Evolutionary conservation across 2,329 filamentous ascomycete species (phyloP).

Genomic region (Domatiomyces catenatus): DNA sequence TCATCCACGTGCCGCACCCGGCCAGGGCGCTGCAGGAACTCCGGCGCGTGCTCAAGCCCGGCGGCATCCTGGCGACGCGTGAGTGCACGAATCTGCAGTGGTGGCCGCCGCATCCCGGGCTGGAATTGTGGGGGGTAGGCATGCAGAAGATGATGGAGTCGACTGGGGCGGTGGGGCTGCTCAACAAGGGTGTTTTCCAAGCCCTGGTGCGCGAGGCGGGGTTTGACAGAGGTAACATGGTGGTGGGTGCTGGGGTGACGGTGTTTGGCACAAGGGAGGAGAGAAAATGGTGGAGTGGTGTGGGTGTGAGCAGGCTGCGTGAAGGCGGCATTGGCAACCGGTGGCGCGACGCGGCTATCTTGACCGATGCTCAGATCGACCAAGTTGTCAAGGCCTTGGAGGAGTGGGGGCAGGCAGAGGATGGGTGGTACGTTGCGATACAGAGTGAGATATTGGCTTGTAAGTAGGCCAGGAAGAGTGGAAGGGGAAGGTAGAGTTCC

Average conservation of each 20-base stretch:
- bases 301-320: constrained; percentile 18
- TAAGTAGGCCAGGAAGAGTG: constrained; percentile 20
- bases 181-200: constrained; percentile 19
- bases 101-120: constrained; percentile 19
- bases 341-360: background rate
- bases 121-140: constrained; percentile 20
- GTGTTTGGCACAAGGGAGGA: constrained; percentile 19
- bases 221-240: constrained; percentile 20
- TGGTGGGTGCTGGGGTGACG: constrained; percentile 20
- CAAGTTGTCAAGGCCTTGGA: constrained; percentile 20
- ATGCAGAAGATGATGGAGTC: constrained; percentile 16
- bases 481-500: background rate
- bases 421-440: constrained; percentile 25
- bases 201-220: constrained; percentile 21
- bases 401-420: constrained; percentile 24
- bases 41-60: constrained; percentile 27
- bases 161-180: constrained; percentile 14
- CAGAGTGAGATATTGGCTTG: constrained; percentile 28
- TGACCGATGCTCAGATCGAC: constrained; percentile 22
- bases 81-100: constrained; percentile 20
- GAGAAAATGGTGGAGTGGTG: constrained; percentile 19
- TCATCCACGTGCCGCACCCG: constrained; percentile 26
- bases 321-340: constrained; percentile 20
- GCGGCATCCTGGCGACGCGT: constrained; percentile 27
- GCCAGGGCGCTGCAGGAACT: constrained; percentile 8